Evolutionary conservation across 495 filamentous ascomycete species (phyloP).

Genomic region (Sphaerosporella brunnea): DNA sequence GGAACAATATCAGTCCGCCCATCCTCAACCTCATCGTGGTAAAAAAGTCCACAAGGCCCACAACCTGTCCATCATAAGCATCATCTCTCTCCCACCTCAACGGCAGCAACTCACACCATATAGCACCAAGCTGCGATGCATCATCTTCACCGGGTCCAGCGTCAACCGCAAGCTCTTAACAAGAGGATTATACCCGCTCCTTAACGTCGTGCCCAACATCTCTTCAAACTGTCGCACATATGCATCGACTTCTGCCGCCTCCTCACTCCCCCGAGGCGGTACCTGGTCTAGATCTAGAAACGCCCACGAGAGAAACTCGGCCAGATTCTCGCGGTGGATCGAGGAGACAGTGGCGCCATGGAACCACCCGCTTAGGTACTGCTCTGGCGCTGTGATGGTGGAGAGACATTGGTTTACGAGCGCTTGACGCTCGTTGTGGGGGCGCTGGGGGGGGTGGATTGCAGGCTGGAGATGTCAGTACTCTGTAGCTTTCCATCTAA

Average conservation of each 20-base stretch:
- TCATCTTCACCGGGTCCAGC: conserved; percentile 42
- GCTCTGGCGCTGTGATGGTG: conserved; percentile 37
- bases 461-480: conserved; percentile 28
- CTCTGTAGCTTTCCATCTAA: too few species aligned
- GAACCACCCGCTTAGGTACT: conserved; percentile 47
- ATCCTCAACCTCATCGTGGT: conserved; percentile 30
- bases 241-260: conserved; percentile 41
- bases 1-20: conserved; percentile 30
- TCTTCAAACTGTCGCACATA: conserved; percentile 36
- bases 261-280: conserved; percentile 18
- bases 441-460: conserved; percentile 33
- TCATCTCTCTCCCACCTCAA: not conserved
- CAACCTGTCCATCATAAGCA: conserved; percentile 2
- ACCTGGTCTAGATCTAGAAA: conserved; percentile 32
- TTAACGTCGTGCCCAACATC: conserved; percentile 32
- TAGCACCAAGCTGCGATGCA: conserved; percentile 46
- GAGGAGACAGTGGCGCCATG: conserved; percentile 38
- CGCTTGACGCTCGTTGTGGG: conserved; percentile 28
- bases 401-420: conserved; percentile 39
- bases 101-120: conserved; percentile 27
- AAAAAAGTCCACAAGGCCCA: conserved; percentile 34
- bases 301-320: conserved; percentile 47
- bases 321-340: conserved; percentile 47
- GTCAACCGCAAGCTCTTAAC: conserved; percentile 43
- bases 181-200: conserved; percentile 33